Evolutionary conservation across 345 rosid genomes (phyloP).

Genomic region (Clarkia xantiana): DNA sequence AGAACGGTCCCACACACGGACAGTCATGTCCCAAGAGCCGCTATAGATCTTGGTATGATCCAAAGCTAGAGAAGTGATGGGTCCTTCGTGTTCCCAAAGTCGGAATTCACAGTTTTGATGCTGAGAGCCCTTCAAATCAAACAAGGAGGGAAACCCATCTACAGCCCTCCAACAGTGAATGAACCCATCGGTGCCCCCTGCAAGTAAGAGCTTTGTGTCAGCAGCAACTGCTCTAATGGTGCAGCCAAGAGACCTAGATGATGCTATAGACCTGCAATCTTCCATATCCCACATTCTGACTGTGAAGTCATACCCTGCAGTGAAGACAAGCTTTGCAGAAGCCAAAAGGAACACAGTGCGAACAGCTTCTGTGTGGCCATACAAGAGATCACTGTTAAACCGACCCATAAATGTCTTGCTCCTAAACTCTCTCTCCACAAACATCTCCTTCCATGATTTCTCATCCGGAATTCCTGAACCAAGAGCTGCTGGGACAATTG

Average conservation of each 20-base stretch:
- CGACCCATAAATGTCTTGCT: slow-evolving; percentile 65
- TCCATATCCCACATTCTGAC: slow-evolving; percentile 91
- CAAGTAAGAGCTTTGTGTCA: slow-evolving; percentile 64
- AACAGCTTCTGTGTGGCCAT: slow-evolving; percentile 88
- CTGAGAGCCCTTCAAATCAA: slow-evolving; percentile 45
- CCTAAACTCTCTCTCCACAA: slow-evolving; percentile 86
- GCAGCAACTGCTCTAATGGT: slow-evolving; percentile 75
- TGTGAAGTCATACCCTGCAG: slow-evolving; percentile 70
- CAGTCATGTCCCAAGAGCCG: slow-evolving; percentile 96
- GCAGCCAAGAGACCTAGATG: slow-evolving; percentile 71
- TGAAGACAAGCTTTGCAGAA: slow-evolving; percentile 69
- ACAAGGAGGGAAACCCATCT: slow-evolving; percentile 50
- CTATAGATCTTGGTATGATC: slow-evolving; percentile 55
- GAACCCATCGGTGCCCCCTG: slow-evolving; percentile 88
- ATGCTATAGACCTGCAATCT: slow-evolving; percentile 53
- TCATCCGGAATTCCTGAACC: slow-evolving; percentile 28
- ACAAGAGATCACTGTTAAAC: slow-evolving; percentile 42
- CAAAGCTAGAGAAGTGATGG: slow-evolving; percentile 68
- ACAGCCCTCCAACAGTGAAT: slow-evolving; percentile 72
- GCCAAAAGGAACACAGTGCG: slow-evolving; percentile 54
- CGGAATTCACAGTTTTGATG: slow-evolving; percentile 37
- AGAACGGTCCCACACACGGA: slow-evolving; percentile 74
- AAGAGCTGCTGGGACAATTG: slow-evolving; percentile 13
- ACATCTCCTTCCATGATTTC: slow-evolving; percentile 72
- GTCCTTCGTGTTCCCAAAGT: slow-evolving; percentile 85